These are phyloP conservation scores for Clonostachys byssicola DNA, from an alignment of 2,329 filamentous ascomycete species.

Conservation along the genomic window DNA sequence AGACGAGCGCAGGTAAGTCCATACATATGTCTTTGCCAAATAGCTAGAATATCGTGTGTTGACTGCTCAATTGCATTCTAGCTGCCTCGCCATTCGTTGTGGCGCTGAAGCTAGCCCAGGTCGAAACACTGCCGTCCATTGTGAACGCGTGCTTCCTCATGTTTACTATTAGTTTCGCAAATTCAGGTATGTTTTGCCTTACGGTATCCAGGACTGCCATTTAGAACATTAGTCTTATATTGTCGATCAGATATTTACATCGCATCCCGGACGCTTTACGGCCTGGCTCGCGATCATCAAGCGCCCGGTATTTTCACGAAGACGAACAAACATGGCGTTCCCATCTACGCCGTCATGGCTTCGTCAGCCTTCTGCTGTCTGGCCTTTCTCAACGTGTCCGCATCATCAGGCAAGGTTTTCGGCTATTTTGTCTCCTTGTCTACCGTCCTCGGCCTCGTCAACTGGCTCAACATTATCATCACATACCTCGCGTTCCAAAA, in stretches of 20 bases:
- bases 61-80: too few species aligned
- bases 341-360: conserved; percentile 18
- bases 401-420: conserved; percentile 54
- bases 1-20: conserved; percentile 5
- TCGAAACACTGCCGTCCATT: conserved; percentile 38
- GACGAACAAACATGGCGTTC: conserved; percentile 19
- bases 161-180: conserved; percentile 57
- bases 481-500: conserved; percentile 68
- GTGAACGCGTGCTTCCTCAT: conserved; percentile 56
- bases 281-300: conserved; percentile 34
- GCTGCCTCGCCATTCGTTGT: conserved; percentile 46
- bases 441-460: conserved; percentile 66
- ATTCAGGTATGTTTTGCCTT: conserved; percentile 22
- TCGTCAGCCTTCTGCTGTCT: conserved; percentile 56
- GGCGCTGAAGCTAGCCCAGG: conserved; percentile 42
- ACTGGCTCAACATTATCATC: conserved; percentile 63
- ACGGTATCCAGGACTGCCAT: too few species aligned
- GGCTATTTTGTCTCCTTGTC: conserved; percentile 57
- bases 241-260: conserved; percentile 38
- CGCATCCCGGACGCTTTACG: conserved; percentile 41
- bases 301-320: conserved; percentile 33
- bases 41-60: too few species aligned
- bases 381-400: conserved; percentile 57
- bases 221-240: too few species aligned
- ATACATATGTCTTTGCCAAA: too few species aligned